A percentile compares a stretch with the other conserved stretches of the same genome.
Evolutionary conservation across 164 flowering plant genomes (phyloP).

Genomic region (Tetrastigma voinierianum): DNA sequence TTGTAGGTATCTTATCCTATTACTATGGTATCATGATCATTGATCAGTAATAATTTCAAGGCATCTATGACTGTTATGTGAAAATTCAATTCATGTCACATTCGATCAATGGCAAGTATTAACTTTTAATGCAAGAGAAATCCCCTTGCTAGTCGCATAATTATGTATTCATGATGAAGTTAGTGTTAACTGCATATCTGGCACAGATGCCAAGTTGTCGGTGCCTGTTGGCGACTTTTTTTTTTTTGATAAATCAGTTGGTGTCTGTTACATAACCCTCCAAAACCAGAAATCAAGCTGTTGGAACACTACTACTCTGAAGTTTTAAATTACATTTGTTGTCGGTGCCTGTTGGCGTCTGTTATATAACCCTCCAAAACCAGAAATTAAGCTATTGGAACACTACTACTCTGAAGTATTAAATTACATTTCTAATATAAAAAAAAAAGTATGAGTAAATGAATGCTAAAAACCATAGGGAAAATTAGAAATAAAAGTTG

Average conservation of each 20-base stretch:
- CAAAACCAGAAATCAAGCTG: background rate
- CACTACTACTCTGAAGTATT: background rate
- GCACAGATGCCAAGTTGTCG: background rate
- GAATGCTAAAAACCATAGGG: no score
- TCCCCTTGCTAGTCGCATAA: background rate
- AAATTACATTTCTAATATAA: background rate
- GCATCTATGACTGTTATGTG: background rate
- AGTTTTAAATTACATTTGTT: background rate
- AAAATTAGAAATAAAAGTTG: background rate
- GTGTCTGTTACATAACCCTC: background rate
- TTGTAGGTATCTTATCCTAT: slow-evolving; percentile 93
- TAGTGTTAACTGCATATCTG: background rate
- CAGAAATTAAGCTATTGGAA: background rate
- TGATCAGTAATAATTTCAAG: background rate
- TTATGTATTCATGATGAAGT: no score
- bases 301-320: no score
- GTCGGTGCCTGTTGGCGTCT: background rate
- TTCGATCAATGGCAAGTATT: no score
- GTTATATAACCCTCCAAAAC: background rate
- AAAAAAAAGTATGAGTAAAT: background rate
- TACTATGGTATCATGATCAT: slow-evolving; percentile 19
- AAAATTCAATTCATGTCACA: no score
- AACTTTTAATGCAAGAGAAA: background rate
- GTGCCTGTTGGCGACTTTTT: no score
- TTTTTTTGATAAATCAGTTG: no score